Conservation (phyloP, 2,329 filamentous ascomycete species). For the Myriosclerotinia duriaeana region DNA sequence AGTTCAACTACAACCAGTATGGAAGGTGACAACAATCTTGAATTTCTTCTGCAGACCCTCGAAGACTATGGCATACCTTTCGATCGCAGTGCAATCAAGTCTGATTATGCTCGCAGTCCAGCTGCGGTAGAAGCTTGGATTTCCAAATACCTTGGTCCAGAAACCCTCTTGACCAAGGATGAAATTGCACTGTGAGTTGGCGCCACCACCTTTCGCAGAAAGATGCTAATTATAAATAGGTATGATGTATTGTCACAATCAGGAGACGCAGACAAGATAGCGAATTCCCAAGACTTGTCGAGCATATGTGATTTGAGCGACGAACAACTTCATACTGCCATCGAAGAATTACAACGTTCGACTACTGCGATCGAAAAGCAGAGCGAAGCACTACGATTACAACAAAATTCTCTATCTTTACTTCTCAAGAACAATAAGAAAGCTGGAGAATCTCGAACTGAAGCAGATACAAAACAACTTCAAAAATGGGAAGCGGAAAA, state of each 20-base stretch:
- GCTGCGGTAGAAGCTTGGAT: conserved; percentile 47
- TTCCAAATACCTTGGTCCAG: conserved; percentile 48
- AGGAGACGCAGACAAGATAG: conserved; percentile 50
- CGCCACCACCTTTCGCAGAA: neutral
- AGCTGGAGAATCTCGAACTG: conserved; percentile 40
- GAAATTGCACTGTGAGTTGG: conserved; percentile 53
- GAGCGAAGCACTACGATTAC: conserved; percentile 58
- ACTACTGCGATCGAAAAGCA: conserved; percentile 65
- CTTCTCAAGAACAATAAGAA: conserved; percentile 49
- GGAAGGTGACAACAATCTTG: conserved; percentile 30
- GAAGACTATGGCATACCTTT: conserved; percentile 38
- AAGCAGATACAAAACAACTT: conserved; percentile 44
- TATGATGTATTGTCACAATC: conserved; percentile 51
- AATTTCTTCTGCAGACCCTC: conserved; percentile 35
- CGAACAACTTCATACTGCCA: conserved; percentile 59
- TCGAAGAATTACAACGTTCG: conserved; percentile 62
- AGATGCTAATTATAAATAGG: conserved; percentile 41
- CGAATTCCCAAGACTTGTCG: conserved; percentile 48
- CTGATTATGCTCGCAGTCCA: conserved; percentile 32
- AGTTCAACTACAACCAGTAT: conserved; percentile 29
- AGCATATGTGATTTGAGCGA: conserved; percentile 55
- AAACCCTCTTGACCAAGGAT: conserved; percentile 55
- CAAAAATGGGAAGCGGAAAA: conserved; percentile 46
- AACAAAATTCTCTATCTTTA: conserved; percentile 60
- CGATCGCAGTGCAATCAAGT: conserved; percentile 36